Evolutionary conservation across 768 basidiomycete genomes (phyloP).

Genomic region (Pseudohyphozyma bogoriensis): DNA sequence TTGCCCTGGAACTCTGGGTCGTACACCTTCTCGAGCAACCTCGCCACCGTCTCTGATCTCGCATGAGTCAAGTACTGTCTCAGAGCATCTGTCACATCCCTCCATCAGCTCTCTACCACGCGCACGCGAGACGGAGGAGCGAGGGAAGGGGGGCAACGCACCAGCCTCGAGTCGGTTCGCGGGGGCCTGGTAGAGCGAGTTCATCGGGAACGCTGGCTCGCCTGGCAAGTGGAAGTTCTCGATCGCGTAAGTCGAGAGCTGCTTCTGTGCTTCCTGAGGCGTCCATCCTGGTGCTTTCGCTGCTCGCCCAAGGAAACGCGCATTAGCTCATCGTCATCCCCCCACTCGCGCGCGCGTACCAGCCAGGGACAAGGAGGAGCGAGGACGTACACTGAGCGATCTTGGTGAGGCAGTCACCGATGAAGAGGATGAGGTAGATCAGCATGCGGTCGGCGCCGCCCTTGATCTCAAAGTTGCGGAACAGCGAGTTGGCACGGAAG

Average conservation of each 20-base stretch:
- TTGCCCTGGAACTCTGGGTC: constrained; percentile 71
- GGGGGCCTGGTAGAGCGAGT: constrained; percentile 79
- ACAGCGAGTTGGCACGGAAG: constrained; percentile 96
- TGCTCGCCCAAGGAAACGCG: neutral
- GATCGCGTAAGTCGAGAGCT: constrained; percentile 81
- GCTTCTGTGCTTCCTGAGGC: constrained; percentile 76
- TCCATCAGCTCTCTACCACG: neutral
- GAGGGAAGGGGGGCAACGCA: constrained; percentile 41
- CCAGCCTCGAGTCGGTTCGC: constrained; percentile 68
- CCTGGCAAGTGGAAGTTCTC: constrained; percentile 91
- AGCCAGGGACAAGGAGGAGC: neutral
- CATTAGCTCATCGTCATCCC: neutral
- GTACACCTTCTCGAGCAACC: constrained; percentile 79
- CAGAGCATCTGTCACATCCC: constrained; percentile 57
- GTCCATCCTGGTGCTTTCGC: constrained; percentile 35
- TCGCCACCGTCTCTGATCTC: constrained; percentile 78
- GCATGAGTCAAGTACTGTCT: constrained; percentile 85
- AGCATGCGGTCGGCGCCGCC: constrained; percentile 45
- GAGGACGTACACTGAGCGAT: constrained; percentile 48
- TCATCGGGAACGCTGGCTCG: constrained; percentile 87
- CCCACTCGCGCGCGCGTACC: neutral
- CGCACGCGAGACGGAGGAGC: neutral
- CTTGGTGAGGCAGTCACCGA: constrained; percentile 92
- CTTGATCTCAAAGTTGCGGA: constrained; percentile 99
- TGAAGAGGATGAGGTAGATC: constrained; percentile 93